phyloP scores from a whole-genome alignment of 768 basidiomycete species.

The Leccinum longicurvipes region DNA sequence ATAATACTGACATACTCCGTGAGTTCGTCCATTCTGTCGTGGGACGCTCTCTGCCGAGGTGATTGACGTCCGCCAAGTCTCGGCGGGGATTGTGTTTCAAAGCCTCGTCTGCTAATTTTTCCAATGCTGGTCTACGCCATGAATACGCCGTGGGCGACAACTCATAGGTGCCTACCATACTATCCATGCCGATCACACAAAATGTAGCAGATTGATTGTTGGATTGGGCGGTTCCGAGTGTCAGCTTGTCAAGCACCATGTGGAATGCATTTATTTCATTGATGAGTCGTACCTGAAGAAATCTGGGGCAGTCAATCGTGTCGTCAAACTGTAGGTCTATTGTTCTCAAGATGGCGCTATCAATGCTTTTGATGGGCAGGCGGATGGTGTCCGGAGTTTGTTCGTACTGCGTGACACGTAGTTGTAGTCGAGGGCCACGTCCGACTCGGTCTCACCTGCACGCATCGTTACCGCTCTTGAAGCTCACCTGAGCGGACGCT shows the following conservation, averaged over 20 bases:
- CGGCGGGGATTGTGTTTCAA: constrained; percentile 1
- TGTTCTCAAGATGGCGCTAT: neutral
- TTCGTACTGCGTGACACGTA: neutral
- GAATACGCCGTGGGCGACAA: neutral
- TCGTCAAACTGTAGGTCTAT: neutral
- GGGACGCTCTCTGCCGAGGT: neutral
- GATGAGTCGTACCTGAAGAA: neutral
- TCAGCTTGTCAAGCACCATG: constrained; percentile 1
- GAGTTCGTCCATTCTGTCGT: constrained; percentile 5
- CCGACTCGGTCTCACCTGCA: constrained; percentile 5
- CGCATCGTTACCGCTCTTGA: constrained; percentile 9
- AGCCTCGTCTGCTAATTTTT: constrained; percentile 3
- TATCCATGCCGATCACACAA: neutral
- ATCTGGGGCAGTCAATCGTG: neutral
- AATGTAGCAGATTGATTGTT: constrained; percentile 1
- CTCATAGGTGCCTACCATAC: neutral
- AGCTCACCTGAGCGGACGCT: constrained; percentile 21
- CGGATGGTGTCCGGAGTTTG: constrained; percentile 22
- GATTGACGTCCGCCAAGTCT: constrained; percentile 5
- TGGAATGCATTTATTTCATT: neutral
- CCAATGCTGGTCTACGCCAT: constrained; percentile 3
- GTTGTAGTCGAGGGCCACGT: neutral
- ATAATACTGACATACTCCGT: constrained; percentile 9
- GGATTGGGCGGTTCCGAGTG: neutral
- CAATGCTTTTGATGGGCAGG: neutral